Base-by-base conservation (phyloP, 768 basidiomycete genomes). In the Xerocomellus amylosporus region DNA sequence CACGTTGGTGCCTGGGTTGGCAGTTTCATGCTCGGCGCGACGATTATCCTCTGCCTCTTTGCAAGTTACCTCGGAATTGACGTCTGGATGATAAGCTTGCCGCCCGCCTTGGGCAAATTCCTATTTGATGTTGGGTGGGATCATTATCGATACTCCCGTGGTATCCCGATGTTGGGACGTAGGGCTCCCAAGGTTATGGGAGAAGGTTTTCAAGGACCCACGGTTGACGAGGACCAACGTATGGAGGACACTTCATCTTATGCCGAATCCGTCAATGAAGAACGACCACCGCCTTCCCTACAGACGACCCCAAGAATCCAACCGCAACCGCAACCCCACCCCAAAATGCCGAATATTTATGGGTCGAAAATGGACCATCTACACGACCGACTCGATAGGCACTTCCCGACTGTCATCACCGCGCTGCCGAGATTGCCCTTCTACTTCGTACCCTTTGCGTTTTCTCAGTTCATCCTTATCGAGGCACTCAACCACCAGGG, bases 391-490 rank as follows among this genome's bases (percentile, higher is more conserved):
- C 60, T 55, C 33, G 73, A 38, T 56, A 53, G n/a, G 22, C 75
- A 76, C 43, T 90, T 91, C 67, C 93, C 92, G 0, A 93, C 89
- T 1, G 76, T 89, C 55, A 77, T 79, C 66, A 81, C 81, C 8
- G 81, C 85, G 22, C 72, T 85, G 22, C 79, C 83, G 0, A 81
- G 87, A 22, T 77, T 95, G 1, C 95, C 93, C 1, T 84, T 93
- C 56, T 79, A 84, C 14, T 82, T 97, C 7, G 75, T 97, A 15
- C 93, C 92, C 1, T 98, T 98, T 64, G 92, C 93, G 1, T 93
- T 98, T 66, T 86, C 88, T 1, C 93, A 95, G 71, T 24, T 24
- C 24, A 4, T 24, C 24, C 24, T 24, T 24, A 24, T 24, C 4
- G 24, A 24, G 24, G 24, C 79, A 0, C 79, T 98, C 7, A 77